Conservation (phyloP, 768 basidiomycete genomes). For the Psilocybe sp. region DNA sequence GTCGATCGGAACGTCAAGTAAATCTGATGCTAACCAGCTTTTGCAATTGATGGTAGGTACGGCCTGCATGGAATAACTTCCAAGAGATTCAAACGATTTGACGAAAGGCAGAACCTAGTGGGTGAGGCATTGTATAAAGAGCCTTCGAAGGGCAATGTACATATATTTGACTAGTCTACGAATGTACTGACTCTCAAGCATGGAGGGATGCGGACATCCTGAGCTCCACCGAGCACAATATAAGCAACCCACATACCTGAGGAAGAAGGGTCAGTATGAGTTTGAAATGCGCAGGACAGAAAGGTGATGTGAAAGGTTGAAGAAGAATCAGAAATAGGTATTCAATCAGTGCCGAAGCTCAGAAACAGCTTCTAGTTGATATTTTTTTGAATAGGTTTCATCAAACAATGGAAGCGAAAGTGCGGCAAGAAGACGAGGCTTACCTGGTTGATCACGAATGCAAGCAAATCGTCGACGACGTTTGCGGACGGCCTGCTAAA, state of each 20-base stretch:
- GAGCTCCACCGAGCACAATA: neutral
- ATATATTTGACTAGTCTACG: no score
- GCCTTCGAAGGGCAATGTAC: no score
- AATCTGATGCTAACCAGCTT: neutral
- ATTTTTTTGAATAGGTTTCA: constrained; percentile 44
- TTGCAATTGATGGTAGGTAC: neutral
- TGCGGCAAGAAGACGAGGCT: neutral
- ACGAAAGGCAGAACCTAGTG: no score
- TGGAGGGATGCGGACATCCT: neutral
- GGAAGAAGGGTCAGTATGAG: neutral
- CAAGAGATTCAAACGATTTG: no score
- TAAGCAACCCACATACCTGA: constrained; percentile 7
- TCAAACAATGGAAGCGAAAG: constrained; percentile 17
- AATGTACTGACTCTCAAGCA: neutral
- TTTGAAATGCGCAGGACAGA: neutral
- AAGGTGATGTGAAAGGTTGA: neutral
- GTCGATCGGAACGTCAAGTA: neutral
- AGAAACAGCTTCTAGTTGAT: constrained; percentile 93
- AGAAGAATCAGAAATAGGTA: constrained; percentile 16
- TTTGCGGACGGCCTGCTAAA: neutral
- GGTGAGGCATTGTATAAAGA: no score
- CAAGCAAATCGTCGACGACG: no score
- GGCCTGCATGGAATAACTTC: no score
- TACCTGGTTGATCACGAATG: neutral
- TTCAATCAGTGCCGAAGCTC: constrained; percentile 67